phyloP scores from a whole-genome alignment of 208 protist species.

The Trypanosoma mega region DNA sequence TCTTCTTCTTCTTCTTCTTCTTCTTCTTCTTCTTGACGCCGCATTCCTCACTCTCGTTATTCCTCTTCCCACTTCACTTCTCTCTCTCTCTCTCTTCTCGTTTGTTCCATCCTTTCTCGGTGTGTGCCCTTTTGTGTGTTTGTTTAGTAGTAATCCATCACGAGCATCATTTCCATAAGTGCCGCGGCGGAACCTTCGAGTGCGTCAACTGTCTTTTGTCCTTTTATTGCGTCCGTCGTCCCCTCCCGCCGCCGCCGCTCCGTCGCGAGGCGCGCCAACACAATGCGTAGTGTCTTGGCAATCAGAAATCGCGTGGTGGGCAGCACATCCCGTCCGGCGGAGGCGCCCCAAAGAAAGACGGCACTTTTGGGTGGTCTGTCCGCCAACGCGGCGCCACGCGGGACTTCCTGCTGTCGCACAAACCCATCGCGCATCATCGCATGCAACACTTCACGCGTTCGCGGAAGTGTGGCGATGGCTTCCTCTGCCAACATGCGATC shows the following conservation, averaged over 20 bases:
- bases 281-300: constrained; percentile 43
- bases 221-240: constrained; percentile 13
- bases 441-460: constrained; percentile 68
- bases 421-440: constrained; percentile 78
- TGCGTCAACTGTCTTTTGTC: constrained; percentile 36
- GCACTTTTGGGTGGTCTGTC: constrained; percentile 59
- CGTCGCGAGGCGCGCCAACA: constrained; percentile 33
- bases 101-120: too few relatives aligned
- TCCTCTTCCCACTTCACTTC: too few relatives aligned
- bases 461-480: constrained; percentile 59
- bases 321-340: constrained; percentile 39
- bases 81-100: too few relatives aligned
- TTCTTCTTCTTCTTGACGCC: neutral
- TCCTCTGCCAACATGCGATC: constrained; percentile 79
- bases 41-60: too few relatives aligned
- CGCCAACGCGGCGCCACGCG: constrained; percentile 34
- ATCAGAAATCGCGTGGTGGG: constrained; percentile 47
- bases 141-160: constrained; percentile 64
- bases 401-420: constrained; percentile 68
- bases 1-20: neutral
- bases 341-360: constrained; percentile 64
- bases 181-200: constrained; percentile 66
- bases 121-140: too few relatives aligned
- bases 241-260: constrained; percentile 16
- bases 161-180: constrained; percentile 62